phyloP scores from a whole-genome alignment of 176 grass and related monocot genomes.

The Metroxylon sagu region DNA sequence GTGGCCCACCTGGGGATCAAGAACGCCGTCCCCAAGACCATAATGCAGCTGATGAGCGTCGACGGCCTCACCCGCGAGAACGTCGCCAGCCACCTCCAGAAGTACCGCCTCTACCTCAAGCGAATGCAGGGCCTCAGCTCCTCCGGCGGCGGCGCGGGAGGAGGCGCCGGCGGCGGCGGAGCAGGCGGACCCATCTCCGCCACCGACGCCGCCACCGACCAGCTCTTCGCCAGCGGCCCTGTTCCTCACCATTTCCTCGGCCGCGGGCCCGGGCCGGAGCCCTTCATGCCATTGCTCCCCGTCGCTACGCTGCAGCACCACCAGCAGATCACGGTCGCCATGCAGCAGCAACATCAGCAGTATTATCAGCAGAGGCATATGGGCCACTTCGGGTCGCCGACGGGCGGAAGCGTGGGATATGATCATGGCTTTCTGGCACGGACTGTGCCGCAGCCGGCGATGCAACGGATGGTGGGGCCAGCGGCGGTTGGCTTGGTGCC shows the following conservation, averaged over 20 bases:
- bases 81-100: constrained; percentile 81
- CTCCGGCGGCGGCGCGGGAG: background rate
- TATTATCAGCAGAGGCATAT: constrained; percentile 46
- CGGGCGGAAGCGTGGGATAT: constrained; percentile 19
- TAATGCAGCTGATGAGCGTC: constrained; percentile 94
- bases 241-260: constrained; percentile 51
- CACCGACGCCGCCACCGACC: constrained; percentile 60
- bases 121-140: constrained; percentile 64
- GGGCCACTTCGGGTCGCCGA: constrained; percentile 32
- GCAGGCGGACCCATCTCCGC: constrained; percentile 34
- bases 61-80: constrained; percentile 92
- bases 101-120: constrained; percentile 86
- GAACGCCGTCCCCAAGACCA: constrained; percentile 93
- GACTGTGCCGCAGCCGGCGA: constrained; percentile 38
- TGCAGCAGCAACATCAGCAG: constrained; percentile 49
- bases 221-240: constrained; percentile 68
- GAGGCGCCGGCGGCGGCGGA: background rate
- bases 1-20: constrained; percentile 89
- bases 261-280: constrained; percentile 21
- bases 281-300: constrained; percentile 48
- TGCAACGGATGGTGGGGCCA: constrained; percentile 56
- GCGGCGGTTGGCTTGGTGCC: constrained; percentile 1
- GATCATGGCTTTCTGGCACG: constrained; percentile 68
- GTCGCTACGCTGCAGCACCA: constrained; percentile 36
- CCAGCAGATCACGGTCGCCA: constrained; percentile 16